These are phyloP conservation scores for Tolypocladium amazonense DNA, from an alignment of 2,329 filamentous ascomycete genomes.

Conservation along the genomic window DNA sequence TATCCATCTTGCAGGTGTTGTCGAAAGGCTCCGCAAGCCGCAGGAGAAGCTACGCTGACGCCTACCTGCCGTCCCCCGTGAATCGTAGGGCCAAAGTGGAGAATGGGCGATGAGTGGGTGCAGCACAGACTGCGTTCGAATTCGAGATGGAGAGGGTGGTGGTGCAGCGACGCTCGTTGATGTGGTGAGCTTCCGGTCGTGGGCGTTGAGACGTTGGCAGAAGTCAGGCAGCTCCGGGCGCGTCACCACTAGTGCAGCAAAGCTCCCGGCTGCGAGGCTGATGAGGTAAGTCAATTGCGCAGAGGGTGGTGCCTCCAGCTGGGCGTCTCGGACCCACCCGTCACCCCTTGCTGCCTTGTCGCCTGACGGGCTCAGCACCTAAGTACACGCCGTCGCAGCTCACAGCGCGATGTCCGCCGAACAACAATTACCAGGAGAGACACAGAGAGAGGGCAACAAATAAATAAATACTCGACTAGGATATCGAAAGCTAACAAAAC, in stretches of 20 bases:
- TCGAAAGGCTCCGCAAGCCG: neutral
- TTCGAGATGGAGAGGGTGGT: neutral
- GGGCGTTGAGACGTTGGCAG: neutral
- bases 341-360: neutral
- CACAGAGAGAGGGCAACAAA: neutral
- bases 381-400: too few relatives aligned
- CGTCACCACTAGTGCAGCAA: neutral
- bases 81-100: neutral
- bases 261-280: neutral
- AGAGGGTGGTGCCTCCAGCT: neutral
- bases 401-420: neutral
- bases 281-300: neutral
- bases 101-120: neutral
- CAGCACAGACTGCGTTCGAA: neutral
- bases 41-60: neutral
- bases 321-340: neutral
- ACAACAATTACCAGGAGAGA: neutral
- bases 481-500: neutral
- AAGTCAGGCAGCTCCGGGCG: slow-evolving; percentile 1
- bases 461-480: neutral
- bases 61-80: neutral
- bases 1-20: slow-evolving; percentile 56
- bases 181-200: neutral
- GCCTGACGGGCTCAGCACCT: neutral
- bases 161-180: neutral